Base-by-base conservation (phyloP, 2,329 filamentous ascomycete species). In the Magnaporthiopsis poae region DNA sequence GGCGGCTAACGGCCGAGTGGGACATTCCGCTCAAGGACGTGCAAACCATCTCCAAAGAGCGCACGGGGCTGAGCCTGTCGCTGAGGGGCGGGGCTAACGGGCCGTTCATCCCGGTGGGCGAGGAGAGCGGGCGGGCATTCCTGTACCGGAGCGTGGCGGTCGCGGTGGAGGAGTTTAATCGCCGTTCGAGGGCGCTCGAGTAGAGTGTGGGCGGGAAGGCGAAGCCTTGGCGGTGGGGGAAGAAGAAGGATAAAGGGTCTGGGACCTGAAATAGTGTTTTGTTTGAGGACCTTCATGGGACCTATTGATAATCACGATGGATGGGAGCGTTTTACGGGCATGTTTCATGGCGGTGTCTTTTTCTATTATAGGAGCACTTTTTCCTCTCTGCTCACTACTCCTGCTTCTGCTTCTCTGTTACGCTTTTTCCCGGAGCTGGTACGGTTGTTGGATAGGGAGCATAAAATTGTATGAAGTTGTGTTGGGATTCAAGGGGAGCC, bases 41-140 rank as follows among this genome's bases (percentile, higher is more conserved):
- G 27, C 93, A 98, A 81, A 98, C 93, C 0, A 98, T 99, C 70
- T 90, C 89, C 62, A 99, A 98, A 80, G 96, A 99, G 82, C 83
- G 95, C 65, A 99, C 95, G 0, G 96, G 95, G 0, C 87, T 99
- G 78, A 93, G 91, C 71, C 86, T 99, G 69, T 89, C 90, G 62
- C 80, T 98, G 70, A 90, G 96, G 71, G 94, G 93, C 13, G 94
- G 93, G 3, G 91, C 89, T 2, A 96, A 96, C 75, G 95, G 95
- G 0, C 95, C 95, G 2, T 99, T 98, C 74, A 88, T 99, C 8
- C 95, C 95, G 0, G 90, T 98, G 7, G 89, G 88, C n/a, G 92
- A 96, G 72, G 94, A 97, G 77, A 90, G 88, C 66, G 83, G 85
- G 36, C 77, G 87, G 60, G 80, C 82, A 1, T 89, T 87, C 72